A percentile compares a stretch with the other conserved stretches of the same genome.
These are phyloP conservation scores for Aspergillus nidulans DNA, from an alignment of 495 filamentous ascomycete species.

Conservation along the genomic window DNA sequence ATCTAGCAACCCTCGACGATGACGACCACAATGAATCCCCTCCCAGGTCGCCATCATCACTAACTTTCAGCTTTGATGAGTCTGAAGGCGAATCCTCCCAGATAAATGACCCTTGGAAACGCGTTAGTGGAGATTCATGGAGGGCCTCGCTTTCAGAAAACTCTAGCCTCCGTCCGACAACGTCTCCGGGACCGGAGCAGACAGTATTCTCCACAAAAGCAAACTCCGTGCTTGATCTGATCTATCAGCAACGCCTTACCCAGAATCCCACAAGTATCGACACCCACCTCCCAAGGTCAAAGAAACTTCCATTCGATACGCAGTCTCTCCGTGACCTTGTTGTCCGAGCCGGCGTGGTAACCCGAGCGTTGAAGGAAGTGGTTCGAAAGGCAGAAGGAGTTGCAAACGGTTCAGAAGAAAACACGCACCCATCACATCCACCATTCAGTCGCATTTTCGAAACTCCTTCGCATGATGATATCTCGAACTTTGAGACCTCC, in stretches of 20 bases:
- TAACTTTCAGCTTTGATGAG: constrained; percentile 52
- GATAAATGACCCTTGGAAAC: constrained; percentile 29
- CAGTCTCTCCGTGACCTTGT: constrained; percentile 84
- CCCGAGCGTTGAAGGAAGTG: constrained; percentile 66
- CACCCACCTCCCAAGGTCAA: constrained; percentile 45
- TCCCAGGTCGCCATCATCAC: constrained; percentile 48
- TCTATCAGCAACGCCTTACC: constrained; percentile 62
- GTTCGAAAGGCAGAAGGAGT: constrained; percentile 76
- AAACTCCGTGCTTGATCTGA: constrained; percentile 75
- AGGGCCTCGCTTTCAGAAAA: constrained; percentile 23
- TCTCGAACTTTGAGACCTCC: constrained; percentile 27
- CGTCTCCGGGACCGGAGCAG: constrained; percentile 20
- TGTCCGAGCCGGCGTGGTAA: constrained; percentile 72
- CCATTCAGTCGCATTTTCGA: constrained; percentile 45
- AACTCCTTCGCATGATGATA: constrained; percentile 32
- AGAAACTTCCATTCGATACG: constrained; percentile 88
- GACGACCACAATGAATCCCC: constrained; percentile 53
- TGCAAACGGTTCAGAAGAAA: constrained; percentile 51
- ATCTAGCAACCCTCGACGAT: constrained; percentile 77
- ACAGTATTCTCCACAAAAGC: constrained; percentile 58
- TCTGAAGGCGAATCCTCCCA: constrained; percentile 56
- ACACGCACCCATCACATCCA: constrained; percentile 30
- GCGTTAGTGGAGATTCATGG: constrained; percentile 35
- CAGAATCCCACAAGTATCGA: constrained; percentile 44
- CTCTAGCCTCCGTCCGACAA: constrained; percentile 15